phyloP scores from a whole-genome alignment of 139 green algal genomes.

The Chlamydomonas schloesseri region DNA sequence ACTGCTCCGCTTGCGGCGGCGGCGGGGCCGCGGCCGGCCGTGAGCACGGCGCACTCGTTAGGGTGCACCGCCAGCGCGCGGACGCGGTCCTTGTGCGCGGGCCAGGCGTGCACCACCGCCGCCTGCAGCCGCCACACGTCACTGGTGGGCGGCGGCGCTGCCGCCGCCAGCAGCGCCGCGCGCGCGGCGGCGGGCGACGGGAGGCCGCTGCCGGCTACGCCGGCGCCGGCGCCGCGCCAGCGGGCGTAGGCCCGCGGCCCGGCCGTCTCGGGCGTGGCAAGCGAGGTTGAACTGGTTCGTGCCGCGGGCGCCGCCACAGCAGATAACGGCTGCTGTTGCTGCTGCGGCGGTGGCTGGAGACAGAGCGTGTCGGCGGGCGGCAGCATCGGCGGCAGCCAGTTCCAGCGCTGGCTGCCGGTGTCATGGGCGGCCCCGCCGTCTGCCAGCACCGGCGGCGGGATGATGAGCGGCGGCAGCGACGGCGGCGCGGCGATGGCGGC shows the following conservation, averaged over 20 bases:
- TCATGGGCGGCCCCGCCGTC: not conserved
- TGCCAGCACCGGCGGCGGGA: not conserved
- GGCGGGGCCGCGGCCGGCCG: slow-evolving; percentile 3
- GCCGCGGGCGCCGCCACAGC: not conserved
- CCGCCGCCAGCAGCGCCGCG: not conserved
- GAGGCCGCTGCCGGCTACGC: too few relatives aligned
- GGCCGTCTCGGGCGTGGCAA: not conserved
- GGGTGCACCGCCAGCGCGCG: not conserved
- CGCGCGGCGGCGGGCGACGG: not conserved
- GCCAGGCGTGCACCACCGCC: slow-evolving; percentile 22
- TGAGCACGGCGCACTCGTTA: slow-evolving; percentile 4
- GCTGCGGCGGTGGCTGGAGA: too few relatives aligned
- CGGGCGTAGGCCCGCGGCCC: not conserved
- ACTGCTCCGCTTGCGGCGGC: not conserved
- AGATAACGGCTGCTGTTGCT: not conserved
- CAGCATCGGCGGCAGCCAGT: slow-evolving; percentile 13
- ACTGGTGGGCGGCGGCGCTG: not conserved
- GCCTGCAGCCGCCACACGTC: slow-evolving; percentile 26
- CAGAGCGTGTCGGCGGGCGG: not conserved
- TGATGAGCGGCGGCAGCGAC: not conserved
- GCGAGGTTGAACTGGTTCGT: too few relatives aligned
- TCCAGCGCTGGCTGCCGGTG: slow-evolving; percentile 15
- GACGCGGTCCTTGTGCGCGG: slow-evolving; percentile 18
- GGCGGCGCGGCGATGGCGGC: not conserved
- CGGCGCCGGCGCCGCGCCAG: too few relatives aligned